Percentiles rank a stretch among this genome's conserved stretches.
These are phyloP conservation scores for Capsella bursapastoris DNA, from an alignment of 345 rosid genomes.

Conservation along the genomic window DNA sequence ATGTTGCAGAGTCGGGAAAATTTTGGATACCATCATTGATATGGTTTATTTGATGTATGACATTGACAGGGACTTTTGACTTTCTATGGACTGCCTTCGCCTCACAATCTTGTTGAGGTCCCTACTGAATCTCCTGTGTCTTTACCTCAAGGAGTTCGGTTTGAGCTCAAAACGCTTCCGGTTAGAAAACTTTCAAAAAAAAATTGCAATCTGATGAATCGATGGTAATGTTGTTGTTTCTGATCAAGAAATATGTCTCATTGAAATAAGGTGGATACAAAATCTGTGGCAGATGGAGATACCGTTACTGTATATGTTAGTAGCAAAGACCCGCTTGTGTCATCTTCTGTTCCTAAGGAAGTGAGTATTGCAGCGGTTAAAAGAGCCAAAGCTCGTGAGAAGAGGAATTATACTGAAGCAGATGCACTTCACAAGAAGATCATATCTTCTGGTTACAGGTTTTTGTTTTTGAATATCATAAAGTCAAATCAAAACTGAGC, in stretches of 20 bases:
- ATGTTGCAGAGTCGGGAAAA: not conserved
- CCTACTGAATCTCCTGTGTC: conserved; percentile 52
- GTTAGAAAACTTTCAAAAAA: conserved; percentile 43
- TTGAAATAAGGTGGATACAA: conserved; percentile 74
- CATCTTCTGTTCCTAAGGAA: conserved; percentile 60
- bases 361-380: conserved; percentile 59
- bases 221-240: conserved; percentile 5
- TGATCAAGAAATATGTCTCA: conserved; percentile 29
- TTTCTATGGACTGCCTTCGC: conserved; percentile 79
- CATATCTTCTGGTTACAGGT: conserved; percentile 78
- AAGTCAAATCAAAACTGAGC: not conserved
- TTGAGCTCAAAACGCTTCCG: conserved; percentile 73
- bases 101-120: conserved; percentile 47
- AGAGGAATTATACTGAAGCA: conserved; percentile 60
- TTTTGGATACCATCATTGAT: not conserved
- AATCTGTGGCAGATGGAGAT: conserved; percentile 83
- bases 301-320: conserved; percentile 73
- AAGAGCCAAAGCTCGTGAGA: conserved; percentile 68
- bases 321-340: conserved; percentile 62
- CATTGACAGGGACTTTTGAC: conserved; percentile 67
- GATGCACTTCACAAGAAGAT: conserved; percentile 72
- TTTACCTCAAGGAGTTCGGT: conserved; percentile 57
- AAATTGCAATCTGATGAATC: not conserved
- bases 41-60: conserved; percentile 10
- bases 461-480: conserved; percentile 4